Conservation (phyloP, 306 rosid species). For the Vigna angularis region DNA sequence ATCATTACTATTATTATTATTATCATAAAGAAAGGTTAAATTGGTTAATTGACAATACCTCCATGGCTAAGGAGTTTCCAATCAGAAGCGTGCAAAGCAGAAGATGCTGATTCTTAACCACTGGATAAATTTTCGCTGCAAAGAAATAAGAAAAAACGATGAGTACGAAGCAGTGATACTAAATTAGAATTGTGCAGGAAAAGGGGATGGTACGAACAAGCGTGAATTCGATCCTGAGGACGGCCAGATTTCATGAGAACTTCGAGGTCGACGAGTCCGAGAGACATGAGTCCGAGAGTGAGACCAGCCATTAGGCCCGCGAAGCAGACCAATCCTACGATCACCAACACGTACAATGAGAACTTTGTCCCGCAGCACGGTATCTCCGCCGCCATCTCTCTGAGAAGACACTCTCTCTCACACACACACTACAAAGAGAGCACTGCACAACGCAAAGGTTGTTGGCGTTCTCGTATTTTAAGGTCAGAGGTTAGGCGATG, state of each 20-base stretch:
- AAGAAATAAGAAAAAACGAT: neutral
- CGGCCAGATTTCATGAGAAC: slow-evolving; percentile 96
- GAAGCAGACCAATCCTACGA: slow-evolving; percentile 74
- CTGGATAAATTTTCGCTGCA: slow-evolving; percentile 94
- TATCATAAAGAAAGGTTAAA: neutral
- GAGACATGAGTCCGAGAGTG: slow-evolving; percentile 96
- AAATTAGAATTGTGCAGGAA: neutral
- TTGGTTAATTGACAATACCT: slow-evolving; percentile 54
- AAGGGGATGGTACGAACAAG: slow-evolving; percentile 22
- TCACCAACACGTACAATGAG: slow-evolving; percentile 56
- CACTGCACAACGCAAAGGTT: neutral
- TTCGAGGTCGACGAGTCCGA: slow-evolving; percentile 96
- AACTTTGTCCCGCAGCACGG: slow-evolving; percentile 73
- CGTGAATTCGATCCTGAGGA: slow-evolving; percentile 89
- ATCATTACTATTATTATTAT: no score
- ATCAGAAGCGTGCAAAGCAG: slow-evolving; percentile 93
- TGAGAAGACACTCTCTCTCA: neutral
- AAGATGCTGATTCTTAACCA: slow-evolving; percentile 97
- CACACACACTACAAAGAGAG: neutral
- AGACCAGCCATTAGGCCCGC: slow-evolving; percentile 99
- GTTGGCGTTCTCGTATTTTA: neutral
- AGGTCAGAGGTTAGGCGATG: neutral
- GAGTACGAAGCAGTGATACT: neutral
- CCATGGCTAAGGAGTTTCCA: slow-evolving; percentile 95
- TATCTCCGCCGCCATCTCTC: slow-evolving; percentile 66